phyloP scores from a whole-genome alignment of 371 early-diverging fungal genomes.

The Coemansia sp. region DNA sequence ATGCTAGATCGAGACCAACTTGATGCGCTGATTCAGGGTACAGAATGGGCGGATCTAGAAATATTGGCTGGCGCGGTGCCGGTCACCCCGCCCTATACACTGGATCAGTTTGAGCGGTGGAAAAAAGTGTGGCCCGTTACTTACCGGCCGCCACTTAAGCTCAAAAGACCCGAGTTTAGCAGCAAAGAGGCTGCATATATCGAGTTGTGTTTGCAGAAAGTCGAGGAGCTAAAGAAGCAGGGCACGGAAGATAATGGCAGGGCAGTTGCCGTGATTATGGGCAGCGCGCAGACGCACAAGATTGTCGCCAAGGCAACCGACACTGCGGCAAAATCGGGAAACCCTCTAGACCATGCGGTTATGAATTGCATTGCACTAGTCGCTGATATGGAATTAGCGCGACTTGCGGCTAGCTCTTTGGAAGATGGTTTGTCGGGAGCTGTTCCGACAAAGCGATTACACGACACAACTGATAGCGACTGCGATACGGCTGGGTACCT shows the following conservation, averaged over 20 bases:
- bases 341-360: conserved; percentile 55
- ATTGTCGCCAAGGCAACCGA: conserved; percentile 34
- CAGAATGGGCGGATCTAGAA: conserved; percentile 16
- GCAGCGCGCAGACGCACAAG: conserved; percentile 21
- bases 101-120: conserved; percentile 54
- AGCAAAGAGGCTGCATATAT: conserved; percentile 19
- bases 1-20: conserved; percentile 9
- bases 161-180: conserved; percentile 4
- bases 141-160: conserved; percentile 46
- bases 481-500: conserved; percentile 38
- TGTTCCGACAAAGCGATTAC: conserved; percentile 5
- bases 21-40: background rate
- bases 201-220: background rate
- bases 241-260: background rate
- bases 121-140: conserved; percentile 55
- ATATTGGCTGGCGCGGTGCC: conserved; percentile 26
- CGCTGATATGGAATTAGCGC: conserved; percentile 42
- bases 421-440: too few relatives aligned
- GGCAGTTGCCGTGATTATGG: conserved; percentile 24
- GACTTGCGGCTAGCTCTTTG: background rate
- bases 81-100: conserved; percentile 45
- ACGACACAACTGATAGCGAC: background rate
- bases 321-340: background rate
- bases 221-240: background rate
- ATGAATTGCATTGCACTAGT: conserved; percentile 54